These are phyloP conservation scores for Fusarium sp. DNA, from an alignment of 2,329 filamentous ascomycete genomes.

Conservation along the genomic window DNA sequence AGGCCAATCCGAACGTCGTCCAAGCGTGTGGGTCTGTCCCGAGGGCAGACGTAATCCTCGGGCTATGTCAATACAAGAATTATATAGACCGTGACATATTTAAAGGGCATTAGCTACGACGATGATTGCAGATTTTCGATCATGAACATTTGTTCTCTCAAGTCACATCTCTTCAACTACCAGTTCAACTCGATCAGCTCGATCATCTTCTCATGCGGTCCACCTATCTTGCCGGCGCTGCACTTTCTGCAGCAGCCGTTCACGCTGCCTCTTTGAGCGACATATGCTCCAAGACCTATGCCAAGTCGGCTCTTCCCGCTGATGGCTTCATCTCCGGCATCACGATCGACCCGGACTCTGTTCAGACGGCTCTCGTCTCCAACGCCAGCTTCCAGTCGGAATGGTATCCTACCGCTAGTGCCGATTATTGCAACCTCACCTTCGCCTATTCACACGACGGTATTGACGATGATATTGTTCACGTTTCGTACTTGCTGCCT, in stretches of 20 bases:
- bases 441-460: conserved; percentile 51
- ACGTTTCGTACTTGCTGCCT: conserved; percentile 51
- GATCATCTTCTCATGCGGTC: background rate
- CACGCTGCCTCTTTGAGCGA: background rate
- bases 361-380: background rate
- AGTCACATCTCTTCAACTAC: background rate
- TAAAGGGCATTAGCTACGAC: background rate
- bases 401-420: conserved; percentile 8
- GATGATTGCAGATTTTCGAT: background rate
- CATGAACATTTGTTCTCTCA: background rate
- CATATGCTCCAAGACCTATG: conserved; percentile 6
- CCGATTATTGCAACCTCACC: conserved; percentile 52
- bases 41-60: background rate
- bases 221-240: background rate
- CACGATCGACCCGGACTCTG: background rate
- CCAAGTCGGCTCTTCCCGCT: background rate
- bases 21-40: background rate
- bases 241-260: background rate
- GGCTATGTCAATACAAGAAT: background rate
- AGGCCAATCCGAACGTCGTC: background rate
- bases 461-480: conserved; percentile 47
- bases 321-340: background rate
- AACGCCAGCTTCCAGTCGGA: conserved; percentile 12
- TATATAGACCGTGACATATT: background rate
- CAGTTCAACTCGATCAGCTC: background rate